Conservation (phyloP, 306 rosid species). For the Sesbania bispinosa region DNA sequence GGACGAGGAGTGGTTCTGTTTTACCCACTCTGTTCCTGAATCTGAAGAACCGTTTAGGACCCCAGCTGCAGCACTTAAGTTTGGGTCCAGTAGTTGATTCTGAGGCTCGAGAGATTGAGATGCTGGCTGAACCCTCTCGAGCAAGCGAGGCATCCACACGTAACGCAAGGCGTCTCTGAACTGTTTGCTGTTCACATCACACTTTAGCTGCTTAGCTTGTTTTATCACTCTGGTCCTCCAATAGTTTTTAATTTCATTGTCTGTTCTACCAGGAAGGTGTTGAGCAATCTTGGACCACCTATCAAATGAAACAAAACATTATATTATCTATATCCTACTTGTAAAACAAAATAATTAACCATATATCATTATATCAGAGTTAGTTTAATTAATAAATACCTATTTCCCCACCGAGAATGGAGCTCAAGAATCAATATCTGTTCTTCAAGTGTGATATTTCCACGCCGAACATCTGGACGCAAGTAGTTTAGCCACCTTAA, state of each 20-base stretch:
- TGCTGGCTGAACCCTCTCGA: slow-evolving; percentile 57
- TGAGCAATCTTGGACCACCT: slow-evolving; percentile 94
- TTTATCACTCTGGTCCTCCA: slow-evolving; percentile 92
- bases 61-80: not conserved
- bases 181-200: slow-evolving; percentile 85
- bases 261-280: slow-evolving; percentile 76
- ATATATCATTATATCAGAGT: no score
- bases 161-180: slow-evolving; percentile 59
- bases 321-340: not conserved
- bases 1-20: not conserved
- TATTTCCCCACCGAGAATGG: slow-evolving; percentile 65
- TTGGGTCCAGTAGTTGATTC: not conserved
- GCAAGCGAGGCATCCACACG: slow-evolving; percentile 85
- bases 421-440: slow-evolving; percentile 62
- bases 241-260: slow-evolving; percentile 81
- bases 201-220: slow-evolving; percentile 87
- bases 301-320: not conserved
- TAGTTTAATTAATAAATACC: no score
- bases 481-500: slow-evolving; percentile 67
- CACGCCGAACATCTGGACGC: slow-evolving; percentile 55
- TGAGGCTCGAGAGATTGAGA: no score
- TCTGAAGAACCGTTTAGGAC: not conserved
- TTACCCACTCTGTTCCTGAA: not conserved
- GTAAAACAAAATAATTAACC: not conserved
- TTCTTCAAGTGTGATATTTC: slow-evolving; percentile 59